Conservation (phyloP, 2,329 filamentous ascomycete genomes). For the Cyphellophora europaea region DNA sequence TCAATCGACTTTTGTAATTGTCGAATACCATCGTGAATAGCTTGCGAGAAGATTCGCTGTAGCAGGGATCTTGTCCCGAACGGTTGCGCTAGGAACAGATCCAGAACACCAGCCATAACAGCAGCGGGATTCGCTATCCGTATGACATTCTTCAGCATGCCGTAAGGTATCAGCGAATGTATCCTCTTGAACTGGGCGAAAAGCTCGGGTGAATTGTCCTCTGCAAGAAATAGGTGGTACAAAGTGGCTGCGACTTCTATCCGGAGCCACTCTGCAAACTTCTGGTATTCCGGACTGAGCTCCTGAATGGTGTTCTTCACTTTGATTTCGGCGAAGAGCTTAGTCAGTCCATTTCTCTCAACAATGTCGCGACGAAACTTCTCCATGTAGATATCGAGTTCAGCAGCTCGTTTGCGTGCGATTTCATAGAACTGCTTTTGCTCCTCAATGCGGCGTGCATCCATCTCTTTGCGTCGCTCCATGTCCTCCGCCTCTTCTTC, state of each 20-base stretch:
- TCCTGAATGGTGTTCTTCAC: constrained; percentile 81
- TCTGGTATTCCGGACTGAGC: constrained; percentile 89
- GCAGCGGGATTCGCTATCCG: constrained; percentile 91
- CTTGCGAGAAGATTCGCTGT: constrained; percentile 88
- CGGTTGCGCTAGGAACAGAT: constrained; percentile 91
- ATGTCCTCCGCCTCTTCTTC: constrained; percentile 83
- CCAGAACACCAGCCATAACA: constrained; percentile 91
- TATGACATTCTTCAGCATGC: constrained; percentile 91
- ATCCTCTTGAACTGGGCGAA: constrained; percentile 92
- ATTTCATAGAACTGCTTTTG: constrained; percentile 95
- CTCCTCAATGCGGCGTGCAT: constrained; percentile 82
- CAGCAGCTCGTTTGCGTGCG: constrained; percentile 76
- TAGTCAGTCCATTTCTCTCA: constrained; percentile 73
- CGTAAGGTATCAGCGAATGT: constrained; percentile 89
- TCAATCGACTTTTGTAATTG: constrained; percentile 83
- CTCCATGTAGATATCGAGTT: constrained; percentile 97
- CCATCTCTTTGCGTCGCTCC: constrained; percentile 65
- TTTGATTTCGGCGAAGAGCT: constrained; percentile 85
- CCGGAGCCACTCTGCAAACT: constrained; percentile 95
- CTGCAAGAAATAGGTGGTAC: constrained; percentile 93
- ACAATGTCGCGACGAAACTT: constrained; percentile 59
- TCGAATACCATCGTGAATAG: constrained; percentile 80
- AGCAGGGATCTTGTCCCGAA: constrained; percentile 84
- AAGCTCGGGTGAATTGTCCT: constrained; percentile 94
- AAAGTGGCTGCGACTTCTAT: constrained; percentile 96